Evolutionary conservation across 1,284 basidiomycete species (phyloP).

Genomic region (Vanrija pseudolonga): DNA sequence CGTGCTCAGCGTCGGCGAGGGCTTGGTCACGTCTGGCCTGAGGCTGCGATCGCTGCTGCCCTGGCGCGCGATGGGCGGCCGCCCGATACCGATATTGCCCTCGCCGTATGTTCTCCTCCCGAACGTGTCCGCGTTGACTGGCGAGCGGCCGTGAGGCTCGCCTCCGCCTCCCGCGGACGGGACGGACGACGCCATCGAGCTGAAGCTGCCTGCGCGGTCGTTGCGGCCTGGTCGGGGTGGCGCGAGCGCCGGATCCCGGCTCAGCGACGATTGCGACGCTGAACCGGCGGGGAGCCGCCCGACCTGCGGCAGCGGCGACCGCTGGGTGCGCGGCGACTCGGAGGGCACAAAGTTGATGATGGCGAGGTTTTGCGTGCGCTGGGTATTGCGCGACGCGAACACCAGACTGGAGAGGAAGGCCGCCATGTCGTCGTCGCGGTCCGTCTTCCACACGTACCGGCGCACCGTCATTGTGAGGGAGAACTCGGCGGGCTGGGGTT

Average conservation of each 20-base stretch:
- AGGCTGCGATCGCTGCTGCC: not conserved
- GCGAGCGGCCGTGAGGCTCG: not conserved
- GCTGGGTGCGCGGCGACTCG: conserved; percentile 4
- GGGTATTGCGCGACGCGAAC: conserved; percentile 62
- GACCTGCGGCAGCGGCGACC: conserved; percentile 10
- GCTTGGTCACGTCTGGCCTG: not conserved
- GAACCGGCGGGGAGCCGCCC: conserved; percentile 6
- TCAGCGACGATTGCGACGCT: conserved; percentile 1
- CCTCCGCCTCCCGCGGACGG: conserved; percentile 1
- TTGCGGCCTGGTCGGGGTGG: too few relatives aligned
- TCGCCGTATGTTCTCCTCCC: not conserved
- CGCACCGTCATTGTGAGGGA: conserved; percentile 71
- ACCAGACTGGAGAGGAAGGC: conserved; percentile 67
- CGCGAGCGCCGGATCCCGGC: too few relatives aligned
- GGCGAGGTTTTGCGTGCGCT: conserved; percentile 40
- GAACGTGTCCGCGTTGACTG: too few relatives aligned
- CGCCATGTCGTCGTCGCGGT: conserved; percentile 62
- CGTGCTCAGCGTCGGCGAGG: conserved; percentile 4
- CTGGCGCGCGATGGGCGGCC: not conserved
- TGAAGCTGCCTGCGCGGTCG: not conserved
- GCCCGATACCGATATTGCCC: not conserved
- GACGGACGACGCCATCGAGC: not conserved
- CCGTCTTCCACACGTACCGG: conserved; percentile 83
- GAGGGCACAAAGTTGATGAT: conserved; percentile 38
- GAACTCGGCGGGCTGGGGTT: conserved; percentile 62